Evolutionary conservation across 768 basidiomycete species (phyloP), one percentile per base, ranked within the genome.

Genomic region (Mycena albidolilacea): DNA sequence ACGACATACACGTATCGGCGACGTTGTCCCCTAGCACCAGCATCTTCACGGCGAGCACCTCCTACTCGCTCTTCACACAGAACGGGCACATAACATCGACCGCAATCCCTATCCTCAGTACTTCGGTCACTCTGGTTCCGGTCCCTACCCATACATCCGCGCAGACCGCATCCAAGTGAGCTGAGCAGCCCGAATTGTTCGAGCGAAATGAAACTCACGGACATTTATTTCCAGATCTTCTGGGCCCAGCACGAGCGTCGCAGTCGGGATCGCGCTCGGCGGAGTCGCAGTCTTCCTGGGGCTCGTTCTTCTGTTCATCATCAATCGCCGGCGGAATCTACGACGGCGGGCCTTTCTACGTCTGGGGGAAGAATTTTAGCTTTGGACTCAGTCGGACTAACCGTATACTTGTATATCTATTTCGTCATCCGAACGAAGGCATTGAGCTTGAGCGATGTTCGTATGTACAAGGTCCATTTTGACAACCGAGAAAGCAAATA

Each of bases 361-460:
- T n/a, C 48, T 73, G 14, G 72, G 72, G 5, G 72, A 69, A 61
- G 62, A 64, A 21, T 37, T 72, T 30, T 64, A 69, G 62, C 7
- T 44, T 7, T 43, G 39, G 8, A 43, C 43, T 3, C 14, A 19
- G 15, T 12, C 17, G 15, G 10, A 43, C n/a, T 10, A 39, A 19
- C 6, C 38, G 46, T 6, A 38, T 55, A 44, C 19, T 23, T 54
- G 10, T 39, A 62, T 61, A 69, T 39, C 46, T 54, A 43, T 19
- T 61, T n/a, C 30, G 14, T 19, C 11, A 21, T 17, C 44, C 2
- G 10, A 30, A 30, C 30, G 30, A 30, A 30, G 30, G 30, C 30
- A 30, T 30, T 30, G 30, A 30, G 3, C 30, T 30, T 30, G 30
- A 30, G 30, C 30, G 30, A 30, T 30, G 30, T 30, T 30, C 30